Base-by-base conservation (phyloP, 352 stramenopile genomes). In the Pythium brachiatum region DNA sequence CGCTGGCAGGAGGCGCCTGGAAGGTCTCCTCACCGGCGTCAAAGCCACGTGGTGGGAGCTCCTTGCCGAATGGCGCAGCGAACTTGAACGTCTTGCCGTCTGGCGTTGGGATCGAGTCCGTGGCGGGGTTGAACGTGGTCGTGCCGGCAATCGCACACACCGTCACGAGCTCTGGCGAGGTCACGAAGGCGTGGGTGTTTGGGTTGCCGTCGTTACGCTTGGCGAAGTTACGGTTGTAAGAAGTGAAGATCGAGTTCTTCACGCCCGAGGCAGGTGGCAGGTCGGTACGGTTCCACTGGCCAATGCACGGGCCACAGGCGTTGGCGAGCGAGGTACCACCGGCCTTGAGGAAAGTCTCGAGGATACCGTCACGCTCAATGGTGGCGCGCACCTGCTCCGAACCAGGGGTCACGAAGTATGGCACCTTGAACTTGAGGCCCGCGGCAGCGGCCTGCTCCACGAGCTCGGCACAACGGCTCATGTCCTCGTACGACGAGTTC, bases 141-240 rank as follows among this genome's bases (percentile, higher is more conserved):
- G 69, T 81, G 25, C 90, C 90, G 16, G 92, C 89, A 70, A 98
- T 90, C 54, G 92, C 65, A 70, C 85, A 93, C 50, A 95, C 90
- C 12, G 92, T 96, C 62, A 97, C 90, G 50, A 98, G 66, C 64
- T 98, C 92, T 5, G 92, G 91, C 47, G 90, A 97, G 43, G 90
- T 95, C 66, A 98, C 90, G 73, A 98, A 98, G 26, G 88, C 90
- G 75, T 97, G 90, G 29, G 92, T 98, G 69, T 84, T 81, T 44
- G 90, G 90, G 84, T 98, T 98, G 44, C 90, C 92, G 64, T 98
- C 92, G 79, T 96, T 95, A 78, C 92, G 88, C 87, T 97, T 97
- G 62, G 89, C 89, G 50, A 98, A 98, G 84, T 98, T 98, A 72
- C 92, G 79, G 88, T 98, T 98, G 81, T 97, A 98, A 57, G 92